Conservation (phyloP, 2,329 filamentous ascomycete species). For the Beauveria medogensis region DNA sequence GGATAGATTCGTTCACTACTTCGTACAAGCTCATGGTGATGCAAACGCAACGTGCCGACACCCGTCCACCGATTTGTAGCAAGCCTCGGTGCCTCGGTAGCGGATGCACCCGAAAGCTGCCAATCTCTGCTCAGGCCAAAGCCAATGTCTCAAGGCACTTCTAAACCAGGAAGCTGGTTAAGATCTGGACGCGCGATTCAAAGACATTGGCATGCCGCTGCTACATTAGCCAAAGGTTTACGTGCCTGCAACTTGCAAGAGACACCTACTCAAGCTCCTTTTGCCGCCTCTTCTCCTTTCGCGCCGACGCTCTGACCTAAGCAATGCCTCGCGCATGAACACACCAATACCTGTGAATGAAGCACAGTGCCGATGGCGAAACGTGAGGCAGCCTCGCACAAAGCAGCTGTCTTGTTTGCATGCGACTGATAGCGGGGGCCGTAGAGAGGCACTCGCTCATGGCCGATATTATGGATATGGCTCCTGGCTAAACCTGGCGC, state of each 20-base stretch:
- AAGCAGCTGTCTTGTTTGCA: neutral
- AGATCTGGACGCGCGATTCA: conserved; percentile 2
- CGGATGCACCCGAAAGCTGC: neutral
- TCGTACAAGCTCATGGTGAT: too few relatives aligned
- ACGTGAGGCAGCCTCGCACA: neutral
- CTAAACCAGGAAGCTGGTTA: conserved; percentile 10
- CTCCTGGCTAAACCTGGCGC: neutral
- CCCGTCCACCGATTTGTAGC: too few relatives aligned
- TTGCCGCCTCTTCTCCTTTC: neutral
- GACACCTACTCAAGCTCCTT: too few relatives aligned
- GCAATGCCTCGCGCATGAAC: conserved; percentile 1
- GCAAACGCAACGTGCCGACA: too few relatives aligned
- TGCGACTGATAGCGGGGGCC: neutral
- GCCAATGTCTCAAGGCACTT: conserved; percentile 7
- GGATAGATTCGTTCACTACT: too few relatives aligned
- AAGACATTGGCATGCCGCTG: conserved; percentile 6
- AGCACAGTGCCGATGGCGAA: neutral
- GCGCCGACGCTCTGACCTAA: neutral
- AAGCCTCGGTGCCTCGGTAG: neutral
- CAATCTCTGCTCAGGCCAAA: neutral
- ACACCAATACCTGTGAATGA: neutral
- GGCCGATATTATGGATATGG: neutral
- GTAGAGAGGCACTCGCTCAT: neutral
- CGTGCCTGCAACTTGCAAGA: too few relatives aligned
- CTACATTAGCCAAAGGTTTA: neutral